These are phyloP conservation scores for Bifiguratus adelaidae DNA, from an alignment of 192 early-diverging fungal species.

Conservation along the genomic window DNA sequence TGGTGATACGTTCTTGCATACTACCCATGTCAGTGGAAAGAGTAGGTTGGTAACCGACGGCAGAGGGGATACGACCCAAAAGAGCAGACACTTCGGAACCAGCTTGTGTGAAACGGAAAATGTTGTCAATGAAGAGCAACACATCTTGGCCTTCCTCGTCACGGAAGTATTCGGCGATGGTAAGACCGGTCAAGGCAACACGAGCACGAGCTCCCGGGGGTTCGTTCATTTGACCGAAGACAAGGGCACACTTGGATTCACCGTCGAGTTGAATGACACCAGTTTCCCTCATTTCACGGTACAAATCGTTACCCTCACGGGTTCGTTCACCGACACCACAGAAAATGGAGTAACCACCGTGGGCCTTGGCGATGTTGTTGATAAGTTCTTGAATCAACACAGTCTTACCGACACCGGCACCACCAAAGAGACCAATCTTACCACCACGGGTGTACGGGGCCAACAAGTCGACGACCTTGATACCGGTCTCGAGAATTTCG, in stretches of 20 bases:
- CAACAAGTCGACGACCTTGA: conserved; percentile 97
- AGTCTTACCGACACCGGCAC: conserved; percentile 99
- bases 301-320: conserved; percentile 98
- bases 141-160: conserved; percentile 99
- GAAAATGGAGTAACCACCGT: conserved; percentile 98
- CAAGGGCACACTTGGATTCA: conserved; percentile 88
- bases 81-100: conserved; percentile 99
- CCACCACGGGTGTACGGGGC: conserved; percentile 96
- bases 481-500: conserved; percentile 93
- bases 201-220: conserved; percentile 97
- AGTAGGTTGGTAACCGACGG: conserved; percentile 99
- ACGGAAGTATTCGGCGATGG: conserved; percentile 99
- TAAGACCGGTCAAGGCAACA: conserved; percentile 95
- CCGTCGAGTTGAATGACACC: conserved; percentile 96
- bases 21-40: conserved; percentile 98
- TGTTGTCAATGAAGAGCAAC: conserved; percentile 99
- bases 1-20: conserved; percentile 99
- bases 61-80: conserved; percentile 98
- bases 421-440: conserved; percentile 98
- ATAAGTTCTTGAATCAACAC: conserved; percentile 98
- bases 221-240: conserved; percentile 99
- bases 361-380: conserved; percentile 99
- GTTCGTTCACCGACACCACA: conserved; percentile 98
- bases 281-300: conserved; percentile 96
- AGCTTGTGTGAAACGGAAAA: conserved; percentile 99